A percentile compares a stretch with the other conserved stretches of the same genome.
phyloP scores from a whole-genome alignment of 192 early-diverging fungal genomes.

The Backusella circina region DNA sequence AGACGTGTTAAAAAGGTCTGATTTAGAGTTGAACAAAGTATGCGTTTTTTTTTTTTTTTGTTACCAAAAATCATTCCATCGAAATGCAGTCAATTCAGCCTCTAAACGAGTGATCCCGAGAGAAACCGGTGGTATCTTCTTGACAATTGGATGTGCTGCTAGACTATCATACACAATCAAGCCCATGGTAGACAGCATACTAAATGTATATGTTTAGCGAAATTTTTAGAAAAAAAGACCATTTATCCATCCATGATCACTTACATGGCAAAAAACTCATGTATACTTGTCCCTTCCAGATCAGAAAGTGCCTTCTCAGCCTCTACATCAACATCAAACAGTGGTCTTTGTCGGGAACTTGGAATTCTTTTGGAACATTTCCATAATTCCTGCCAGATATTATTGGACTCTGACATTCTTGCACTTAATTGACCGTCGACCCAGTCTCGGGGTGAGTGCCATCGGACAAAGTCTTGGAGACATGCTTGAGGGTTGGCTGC shows the following conservation, averaged over 20 bases:
- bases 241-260: not conserved
- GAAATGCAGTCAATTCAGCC: conserved; percentile 30
- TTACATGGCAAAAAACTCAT: conserved; percentile 55
- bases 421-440: conserved; percentile 61
- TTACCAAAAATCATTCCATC: conserved; percentile 46
- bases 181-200: conserved; percentile 70
- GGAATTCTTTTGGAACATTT: conserved; percentile 55
- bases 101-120: conserved; percentile 31
- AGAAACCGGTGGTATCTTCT: conserved; percentile 39
- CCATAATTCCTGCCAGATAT: conserved; percentile 91
- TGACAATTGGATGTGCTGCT: conserved; percentile 50
- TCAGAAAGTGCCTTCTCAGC: conserved; percentile 76
- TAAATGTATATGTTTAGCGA: conserved; percentile 10
- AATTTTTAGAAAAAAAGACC: not conserved
- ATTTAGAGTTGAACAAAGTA: no score
- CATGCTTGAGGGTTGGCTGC: conserved; percentile 81
- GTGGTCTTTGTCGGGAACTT: conserved; percentile 62
- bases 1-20: no score
- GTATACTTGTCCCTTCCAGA: conserved; percentile 53
- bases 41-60: no score
- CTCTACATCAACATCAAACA: conserved; percentile 76
- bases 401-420: conserved; percentile 76
- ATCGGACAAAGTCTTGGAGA: conserved; percentile 89
- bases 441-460: conserved; percentile 95
- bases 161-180: conserved; percentile 74